Base-by-base conservation (phyloP, 139 green algal genomes). In the Haematococcus sp. region DNA sequence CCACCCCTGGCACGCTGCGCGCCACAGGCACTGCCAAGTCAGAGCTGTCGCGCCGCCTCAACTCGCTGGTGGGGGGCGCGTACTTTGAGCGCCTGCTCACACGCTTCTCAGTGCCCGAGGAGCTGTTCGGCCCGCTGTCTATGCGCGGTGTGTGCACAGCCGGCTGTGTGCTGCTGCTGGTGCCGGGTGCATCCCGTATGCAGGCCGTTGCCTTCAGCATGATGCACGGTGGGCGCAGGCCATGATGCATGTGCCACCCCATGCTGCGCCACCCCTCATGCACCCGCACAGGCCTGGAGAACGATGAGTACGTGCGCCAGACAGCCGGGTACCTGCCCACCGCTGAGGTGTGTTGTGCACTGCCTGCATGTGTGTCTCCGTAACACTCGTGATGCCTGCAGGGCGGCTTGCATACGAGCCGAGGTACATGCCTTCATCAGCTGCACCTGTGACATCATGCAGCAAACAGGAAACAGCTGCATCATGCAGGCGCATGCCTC, bases 21-120 rank as follows among this genome's bases (percentile, higher is more conserved):
- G 5, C 13, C 31, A 23, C 92, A 68, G 93, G 93, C 34, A 97
- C 93, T 31, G 93, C 93, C 64, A 97, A 97, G 81, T 95, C 90
- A 23, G 93, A 97, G 82, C 87, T 97, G 31, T 86, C 65, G 2
- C 80, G 92, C 0, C 82, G 92, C 2, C 85, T 97, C 56, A 86
- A 76, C 5, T 59, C 70, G 5, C 60, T 96, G 35, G 85, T 79
- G 32, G 74, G 84, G 1, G 91, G 88, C 5, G 55, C 30, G 7
- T 98, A 93, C 82, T 98, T 98, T 83, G 93, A 98, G 82, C 83
- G 93, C 28, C 82, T 98, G 61, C 88, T 98, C 34, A 98, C 92
- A 9, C 84, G 91, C 19, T 98, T 97, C 79, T 91, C 83, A 22
- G 92, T 98, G 23, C 93, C 92, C 19, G 92, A 98, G 83, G 93